Percentiles rank a stretch among this genome's conserved stretches.
Conservation (phyloP, 2,329 filamentous ascomycete genomes). For the Parascedosporium putredinis region DNA sequence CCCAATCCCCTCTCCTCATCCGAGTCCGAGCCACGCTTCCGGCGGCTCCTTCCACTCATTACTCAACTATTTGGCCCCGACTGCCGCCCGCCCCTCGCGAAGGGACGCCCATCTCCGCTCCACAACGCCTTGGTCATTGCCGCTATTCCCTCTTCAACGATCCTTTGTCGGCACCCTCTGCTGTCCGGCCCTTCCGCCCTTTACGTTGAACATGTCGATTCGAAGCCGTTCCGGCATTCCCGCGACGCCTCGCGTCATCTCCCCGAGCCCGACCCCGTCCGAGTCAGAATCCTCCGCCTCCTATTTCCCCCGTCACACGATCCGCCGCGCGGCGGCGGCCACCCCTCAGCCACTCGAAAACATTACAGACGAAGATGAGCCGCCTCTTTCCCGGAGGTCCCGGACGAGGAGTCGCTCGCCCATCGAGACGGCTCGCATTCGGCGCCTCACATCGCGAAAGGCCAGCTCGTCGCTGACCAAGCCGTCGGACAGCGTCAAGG, state of each 20-base stretch:
- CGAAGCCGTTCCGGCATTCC: slow-evolving; percentile 50
- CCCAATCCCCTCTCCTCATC: slow-evolving; percentile 10
- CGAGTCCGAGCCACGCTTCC: slow-evolving; percentile 14
- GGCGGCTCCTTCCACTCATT: slow-evolving; percentile 14
- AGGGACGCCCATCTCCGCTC: slow-evolving; percentile 41
- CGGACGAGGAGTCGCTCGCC: slow-evolving; percentile 65
- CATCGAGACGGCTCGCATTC: slow-evolving; percentile 39
- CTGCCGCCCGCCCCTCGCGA: slow-evolving; percentile 28
- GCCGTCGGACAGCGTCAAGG: slow-evolving; percentile 14
- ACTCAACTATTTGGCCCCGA: slow-evolving; percentile 11
- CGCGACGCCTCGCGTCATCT: slow-evolving; percentile 76
- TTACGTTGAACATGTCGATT: slow-evolving; percentile 43
- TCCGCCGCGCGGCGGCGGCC: slow-evolving; percentile 50
- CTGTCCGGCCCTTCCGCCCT: slow-evolving; percentile 48
- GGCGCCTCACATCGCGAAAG: slow-evolving; percentile 41
- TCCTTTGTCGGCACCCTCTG: slow-evolving; percentile 46
- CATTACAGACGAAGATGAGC: slow-evolving; percentile 37
- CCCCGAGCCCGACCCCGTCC: slow-evolving; percentile 69
- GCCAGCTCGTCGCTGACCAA: slow-evolving; percentile 22
- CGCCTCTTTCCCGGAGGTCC: slow-evolving; percentile 46
- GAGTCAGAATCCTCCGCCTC: slow-evolving; percentile 43
- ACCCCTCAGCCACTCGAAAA: slow-evolving; percentile 53
- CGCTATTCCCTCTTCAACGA: slow-evolving; percentile 35
- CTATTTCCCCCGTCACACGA: slow-evolving; percentile 67
- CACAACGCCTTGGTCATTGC: slow-evolving; percentile 32